Percentiles rank a stretch among this genome's conserved stretches.
phyloP scores from a whole-genome alignment of 495 filamentous ascomycete genomes.

The Penicillium argentinense region DNA sequence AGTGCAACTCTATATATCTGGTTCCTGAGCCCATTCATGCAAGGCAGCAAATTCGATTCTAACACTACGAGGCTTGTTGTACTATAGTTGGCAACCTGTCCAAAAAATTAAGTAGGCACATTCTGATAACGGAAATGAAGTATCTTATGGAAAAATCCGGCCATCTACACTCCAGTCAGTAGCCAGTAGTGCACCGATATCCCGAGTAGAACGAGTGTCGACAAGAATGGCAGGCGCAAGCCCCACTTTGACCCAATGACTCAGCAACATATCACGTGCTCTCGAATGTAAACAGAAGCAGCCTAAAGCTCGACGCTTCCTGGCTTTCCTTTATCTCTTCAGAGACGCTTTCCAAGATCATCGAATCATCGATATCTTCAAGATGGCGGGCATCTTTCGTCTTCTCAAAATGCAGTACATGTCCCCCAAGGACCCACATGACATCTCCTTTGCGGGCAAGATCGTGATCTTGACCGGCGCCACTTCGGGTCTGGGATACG shows the following conservation, averaged over 20 bases:
- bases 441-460: conserved; percentile 43
- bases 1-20: too few relatives aligned
- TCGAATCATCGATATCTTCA: neutral
- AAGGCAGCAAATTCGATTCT: too few relatives aligned
- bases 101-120: too few relatives aligned
- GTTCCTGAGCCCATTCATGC: too few relatives aligned
- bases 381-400: conserved; percentile 39
- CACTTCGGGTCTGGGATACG: conserved; percentile 50
- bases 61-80: too few relatives aligned
- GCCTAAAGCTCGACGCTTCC: neutral
- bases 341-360: neutral
- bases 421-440: conserved; percentile 36
- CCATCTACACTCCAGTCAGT: too few relatives aligned
- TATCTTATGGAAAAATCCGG: too few relatives aligned
- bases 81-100: too few relatives aligned
- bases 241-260: neutral
- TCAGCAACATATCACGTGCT: neutral
- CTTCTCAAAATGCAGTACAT: conserved; percentile 39
- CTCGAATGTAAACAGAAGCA: neutral
- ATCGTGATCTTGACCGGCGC: conserved; percentile 59
- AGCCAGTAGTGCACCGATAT: too few relatives aligned
- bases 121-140: too few relatives aligned
- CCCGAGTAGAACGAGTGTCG: too few relatives aligned
- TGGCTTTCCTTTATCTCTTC: conserved; percentile 1
- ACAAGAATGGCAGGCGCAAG: too few relatives aligned